Base-by-base conservation (phyloP, 2,329 filamentous ascomycete genomes). In the Hymenoscyphus fructigenus region DNA sequence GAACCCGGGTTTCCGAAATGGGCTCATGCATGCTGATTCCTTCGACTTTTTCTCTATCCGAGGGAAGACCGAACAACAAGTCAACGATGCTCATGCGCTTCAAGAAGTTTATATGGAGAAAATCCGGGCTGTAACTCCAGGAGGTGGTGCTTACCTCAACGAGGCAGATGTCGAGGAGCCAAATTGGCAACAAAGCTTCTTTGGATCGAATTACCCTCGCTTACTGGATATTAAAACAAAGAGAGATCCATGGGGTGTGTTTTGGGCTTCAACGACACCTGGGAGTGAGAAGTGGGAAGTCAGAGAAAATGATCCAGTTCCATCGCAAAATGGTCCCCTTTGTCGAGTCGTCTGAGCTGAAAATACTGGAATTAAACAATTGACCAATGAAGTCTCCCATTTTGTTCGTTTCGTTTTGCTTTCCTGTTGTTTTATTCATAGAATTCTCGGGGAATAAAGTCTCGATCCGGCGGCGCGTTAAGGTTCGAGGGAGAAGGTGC, bases 121-220 rank as follows among this genome's bases (percentile, higher is more conserved):
- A 34, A 65, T 67, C 17, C 50, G 67, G 17, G 60, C 34, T 7
- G 61, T 66, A 9, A 64, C 66, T 6, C 63, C 63, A 0, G 76
- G 75, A 0, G 73, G 76, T 10, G 80, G 78, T 4, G 75, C 77
- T 1, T 83, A 83, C 71, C 76, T 81, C 76, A 84, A 82, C 68
- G 83, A 85, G 73, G 81, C 79, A 2, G 78, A 84, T 72, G 78
- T 81, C 59, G 72, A 73, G 53, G 76, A 82, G 71, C 75, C 75
- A 0, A 68, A 79, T 47, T 83, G 76, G 72, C 75, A 66, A 23
- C 50, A 65, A 32, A 63, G 59, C 38, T 70, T 70, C 58, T 69
- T 60, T 63, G 69, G 69, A 7, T 36, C 20, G 7, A 67, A 68
- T 5, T 84, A 84, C 63, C 63, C 71, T 1, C 66, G 68, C 6